Evolutionary conservation across 768 basidiomycete species (phyloP), one percentile per base, ranked within the genome.

Genomic region (Termitomyces sp.): DNA sequence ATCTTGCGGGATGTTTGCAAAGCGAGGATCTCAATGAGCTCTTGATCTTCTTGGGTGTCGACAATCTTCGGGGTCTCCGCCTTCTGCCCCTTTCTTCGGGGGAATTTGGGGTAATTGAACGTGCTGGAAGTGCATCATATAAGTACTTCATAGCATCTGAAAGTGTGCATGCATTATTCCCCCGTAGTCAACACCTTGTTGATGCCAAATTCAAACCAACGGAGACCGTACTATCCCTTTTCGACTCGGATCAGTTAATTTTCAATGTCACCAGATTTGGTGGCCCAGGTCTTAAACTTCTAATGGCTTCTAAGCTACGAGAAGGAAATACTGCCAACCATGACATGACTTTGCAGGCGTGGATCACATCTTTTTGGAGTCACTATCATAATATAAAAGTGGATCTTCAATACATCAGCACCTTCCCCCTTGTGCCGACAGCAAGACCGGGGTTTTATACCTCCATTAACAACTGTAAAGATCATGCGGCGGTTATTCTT

Each of bases 21-120:
- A 39, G 58, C 10, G 48, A 58, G 6, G 61, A 69, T 15, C 53
- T 74, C 7, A 49, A 64, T 13, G 56, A 61, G 5, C 40, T 73
- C 5, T 57, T 73, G 23, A 29, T 11, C 1, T 75, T 67, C 50
- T 61, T 76, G 11, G 46, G 53, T 12, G 31, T 56, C 5, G 52
- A 58, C 5, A 52, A 60, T 42, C 51, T 73, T 12, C 22, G 60
- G 32, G 74, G 64, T 0, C 64, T 77, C 41, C 61, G 63, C 2
- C 63, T 79, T 3, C 52, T 79, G 1, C 75, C 73, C 5, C 63
- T 78, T n/a, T 65, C 69, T 18, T 59, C 75, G 53, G 69, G 63
- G 6, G 64, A 54, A 0, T 70, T 70, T 42, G 69, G 63, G 2
- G 56, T 54, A 2, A 63, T 77, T 9, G 53, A 65, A 38, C 25